These are phyloP conservation scores for Epichloe coenophiala DNA, from an alignment of 2,329 filamentous ascomycete genomes.

Conservation along the genomic window DNA sequence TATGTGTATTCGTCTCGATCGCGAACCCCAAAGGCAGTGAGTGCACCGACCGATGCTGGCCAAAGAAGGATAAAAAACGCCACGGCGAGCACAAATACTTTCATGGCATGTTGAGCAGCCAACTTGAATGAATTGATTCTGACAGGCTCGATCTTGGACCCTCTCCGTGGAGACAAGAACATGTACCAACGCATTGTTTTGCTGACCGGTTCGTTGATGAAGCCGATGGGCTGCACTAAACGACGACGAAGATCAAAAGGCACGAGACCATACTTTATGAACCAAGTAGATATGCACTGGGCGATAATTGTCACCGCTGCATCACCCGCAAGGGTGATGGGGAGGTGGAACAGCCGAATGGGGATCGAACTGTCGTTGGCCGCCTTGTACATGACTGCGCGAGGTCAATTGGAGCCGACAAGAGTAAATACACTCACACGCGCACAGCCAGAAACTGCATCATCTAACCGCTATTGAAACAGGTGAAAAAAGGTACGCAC, in stretches of 20 bases:
- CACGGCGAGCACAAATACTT: constrained; percentile 17
- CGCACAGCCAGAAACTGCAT: too few relatives aligned
- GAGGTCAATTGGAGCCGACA: neutral
- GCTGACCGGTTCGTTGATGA: constrained; percentile 22
- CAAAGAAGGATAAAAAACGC: constrained; percentile 31
- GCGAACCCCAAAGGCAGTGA: constrained; percentile 24
- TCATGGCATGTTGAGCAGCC: constrained; percentile 17
- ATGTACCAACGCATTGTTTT: constrained; percentile 29
- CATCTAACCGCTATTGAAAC: too few relatives aligned
- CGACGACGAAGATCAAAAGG: constrained; percentile 31
- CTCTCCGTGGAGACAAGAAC: constrained; percentile 17
- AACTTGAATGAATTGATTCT: neutral
- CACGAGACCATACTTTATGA: constrained; percentile 34
- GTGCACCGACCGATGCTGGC: constrained; percentile 27
- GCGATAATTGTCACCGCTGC: constrained; percentile 36
- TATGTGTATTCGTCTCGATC: constrained; percentile 31
- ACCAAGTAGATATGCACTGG: constrained; percentile 38
- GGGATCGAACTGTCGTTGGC: neutral
- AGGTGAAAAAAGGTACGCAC: neutral
- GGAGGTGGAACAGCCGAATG: neutral
- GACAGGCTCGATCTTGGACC: neutral
- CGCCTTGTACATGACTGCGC: neutral
- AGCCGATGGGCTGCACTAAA: constrained; percentile 33
- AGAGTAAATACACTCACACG: too few relatives aligned
- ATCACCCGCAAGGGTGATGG: constrained; percentile 3